A percentile compares a stretch with the other conserved stretches of the same genome.
These are phyloP conservation scores for Pseudomicrostroma phylloplanum DNA, from an alignment of 1,284 basidiomycete species.

Conservation along the genomic window DNA sequence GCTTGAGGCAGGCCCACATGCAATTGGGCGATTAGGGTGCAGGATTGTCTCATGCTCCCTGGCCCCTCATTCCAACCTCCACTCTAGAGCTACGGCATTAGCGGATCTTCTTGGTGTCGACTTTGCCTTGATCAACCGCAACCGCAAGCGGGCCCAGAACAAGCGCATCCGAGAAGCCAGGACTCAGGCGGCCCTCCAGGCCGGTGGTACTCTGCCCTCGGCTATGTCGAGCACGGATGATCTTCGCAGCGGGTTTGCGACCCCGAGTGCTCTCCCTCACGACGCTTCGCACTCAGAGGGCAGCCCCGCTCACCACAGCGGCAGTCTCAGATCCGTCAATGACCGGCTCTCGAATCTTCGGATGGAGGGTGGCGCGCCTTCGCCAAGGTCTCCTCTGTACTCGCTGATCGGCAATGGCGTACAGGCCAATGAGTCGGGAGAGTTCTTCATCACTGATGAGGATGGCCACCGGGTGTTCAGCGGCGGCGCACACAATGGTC, in stretches of 20 bases:
- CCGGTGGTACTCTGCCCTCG: neutral
- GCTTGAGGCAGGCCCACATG: neutral
- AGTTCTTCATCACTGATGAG: slow-evolving; percentile 47
- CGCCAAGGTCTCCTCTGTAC: slow-evolving; percentile 9
- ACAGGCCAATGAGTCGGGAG: slow-evolving; percentile 51
- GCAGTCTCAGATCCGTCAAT: slow-evolving; percentile 9
- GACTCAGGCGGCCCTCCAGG: slow-evolving; percentile 17
- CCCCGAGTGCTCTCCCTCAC: neutral
- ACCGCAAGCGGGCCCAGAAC: slow-evolving; percentile 54
- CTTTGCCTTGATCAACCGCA: slow-evolving; percentile 92
- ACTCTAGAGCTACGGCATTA: slow-evolving; percentile 74
- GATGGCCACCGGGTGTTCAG: slow-evolving; percentile 36
- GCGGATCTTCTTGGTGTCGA: slow-evolving; percentile 93
- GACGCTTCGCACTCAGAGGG: neutral
- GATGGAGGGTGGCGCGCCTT: slow-evolving; percentile 16
- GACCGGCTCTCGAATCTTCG: slow-evolving; percentile 14
- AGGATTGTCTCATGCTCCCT: neutral
- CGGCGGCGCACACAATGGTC: slow-evolving; percentile 23
- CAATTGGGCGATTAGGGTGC: neutral
- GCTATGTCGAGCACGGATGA: slow-evolving; percentile 7
- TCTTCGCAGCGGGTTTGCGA: neutral
- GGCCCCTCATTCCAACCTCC: too few relatives aligned
- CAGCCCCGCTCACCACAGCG: neutral
- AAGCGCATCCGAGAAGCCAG: slow-evolving; percentile 32
- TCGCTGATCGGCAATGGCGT: slow-evolving; percentile 48